Evolutionary conservation across 805 yeast genomes (phyloP).

Genomic region (Groenewaldozyma salmanticensis): DNA sequence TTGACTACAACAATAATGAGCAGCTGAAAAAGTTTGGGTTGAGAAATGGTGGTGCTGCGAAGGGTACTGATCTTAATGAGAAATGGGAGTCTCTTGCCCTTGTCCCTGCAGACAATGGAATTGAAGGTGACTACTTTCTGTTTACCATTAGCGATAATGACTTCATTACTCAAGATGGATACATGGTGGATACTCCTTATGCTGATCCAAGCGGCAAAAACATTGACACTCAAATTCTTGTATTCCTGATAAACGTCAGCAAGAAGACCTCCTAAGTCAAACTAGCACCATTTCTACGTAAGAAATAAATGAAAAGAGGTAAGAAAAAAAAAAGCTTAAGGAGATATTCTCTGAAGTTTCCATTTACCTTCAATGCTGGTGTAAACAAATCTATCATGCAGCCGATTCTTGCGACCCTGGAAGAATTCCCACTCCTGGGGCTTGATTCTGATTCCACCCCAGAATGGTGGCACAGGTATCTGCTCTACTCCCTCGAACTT

Average conservation of each 20-base stretch:
- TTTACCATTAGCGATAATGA: slow-evolving; percentile 13
- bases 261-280: no score
- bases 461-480: slow-evolving; percentile 83
- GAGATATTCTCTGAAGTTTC: slow-evolving; percentile 63
- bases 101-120: slow-evolving; percentile 8
- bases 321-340: no score
- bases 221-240: slow-evolving; percentile 12
- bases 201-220: slow-evolving; percentile 9
- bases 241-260: slow-evolving; percentile 10
- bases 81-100: slow-evolving; percentile 14
- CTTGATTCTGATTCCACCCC: slow-evolving; percentile 90
- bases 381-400: slow-evolving; percentile 81
- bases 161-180: slow-evolving; percentile 13
- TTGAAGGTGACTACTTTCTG: slow-evolving; percentile 11
- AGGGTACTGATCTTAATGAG: slow-evolving; percentile 10
- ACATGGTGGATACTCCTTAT: slow-evolving; percentile 7
- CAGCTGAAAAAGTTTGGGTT: slow-evolving; percentile 11
- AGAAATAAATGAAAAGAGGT: no score
- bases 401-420: slow-evolving; percentile 88
- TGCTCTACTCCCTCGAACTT: slow-evolving; percentile 52
- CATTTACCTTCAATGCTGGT: slow-evolving; percentile 42
- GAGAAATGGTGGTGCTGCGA: slow-evolving; percentile 11
- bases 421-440: slow-evolving; percentile 93
- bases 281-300: no score
- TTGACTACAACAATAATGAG: slow-evolving; percentile 7